Conservation (phyloP, 345 rosid species). For the Heritiera littoralis region DNA sequence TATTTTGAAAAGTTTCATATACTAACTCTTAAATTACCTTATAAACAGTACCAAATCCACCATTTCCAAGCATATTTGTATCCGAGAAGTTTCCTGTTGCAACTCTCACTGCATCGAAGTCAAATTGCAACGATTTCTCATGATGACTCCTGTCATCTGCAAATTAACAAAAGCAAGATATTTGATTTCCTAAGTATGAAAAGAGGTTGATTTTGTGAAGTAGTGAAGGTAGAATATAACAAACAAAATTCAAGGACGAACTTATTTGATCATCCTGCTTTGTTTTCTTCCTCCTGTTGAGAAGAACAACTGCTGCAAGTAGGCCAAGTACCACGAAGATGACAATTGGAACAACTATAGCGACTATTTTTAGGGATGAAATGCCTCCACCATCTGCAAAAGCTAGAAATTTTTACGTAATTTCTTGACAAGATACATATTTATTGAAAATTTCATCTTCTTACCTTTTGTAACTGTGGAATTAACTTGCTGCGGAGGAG, state of each 20-base stretch:
- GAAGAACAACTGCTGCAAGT: conserved; percentile 16
- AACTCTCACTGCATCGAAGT: conserved; percentile 1
- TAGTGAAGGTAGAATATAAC: not conserved
- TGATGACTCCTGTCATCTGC: not conserved
- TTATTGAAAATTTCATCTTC: not conserved
- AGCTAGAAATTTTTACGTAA: not conserved
- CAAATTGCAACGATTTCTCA: conserved; percentile 12
- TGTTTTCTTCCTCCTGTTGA: conserved; percentile 9
- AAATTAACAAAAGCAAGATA: not conserved
- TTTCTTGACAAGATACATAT: not conserved
- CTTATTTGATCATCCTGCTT: not conserved
- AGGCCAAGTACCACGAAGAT: conserved; percentile 16
- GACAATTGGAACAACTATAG: conserved; percentile 30
- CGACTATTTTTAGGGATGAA: conserved; percentile 6
- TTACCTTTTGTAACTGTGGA: not conserved
- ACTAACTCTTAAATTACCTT: conserved; percentile 6
- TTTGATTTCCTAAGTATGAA: not conserved
- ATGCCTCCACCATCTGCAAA: conserved; percentile 8
- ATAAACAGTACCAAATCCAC: conserved; percentile 21
- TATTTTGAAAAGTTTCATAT: no score
- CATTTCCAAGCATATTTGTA: conserved; percentile 6
- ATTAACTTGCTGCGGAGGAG: not conserved
- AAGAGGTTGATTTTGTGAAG: not conserved
- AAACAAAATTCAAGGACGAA: not conserved
- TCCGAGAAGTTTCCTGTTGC: conserved; percentile 13